Evolutionary conservation across 2,329 filamentous ascomycete species (phyloP), one percentile per base, ranked within the genome.

Genomic region (Monilinia fructicola): DNA sequence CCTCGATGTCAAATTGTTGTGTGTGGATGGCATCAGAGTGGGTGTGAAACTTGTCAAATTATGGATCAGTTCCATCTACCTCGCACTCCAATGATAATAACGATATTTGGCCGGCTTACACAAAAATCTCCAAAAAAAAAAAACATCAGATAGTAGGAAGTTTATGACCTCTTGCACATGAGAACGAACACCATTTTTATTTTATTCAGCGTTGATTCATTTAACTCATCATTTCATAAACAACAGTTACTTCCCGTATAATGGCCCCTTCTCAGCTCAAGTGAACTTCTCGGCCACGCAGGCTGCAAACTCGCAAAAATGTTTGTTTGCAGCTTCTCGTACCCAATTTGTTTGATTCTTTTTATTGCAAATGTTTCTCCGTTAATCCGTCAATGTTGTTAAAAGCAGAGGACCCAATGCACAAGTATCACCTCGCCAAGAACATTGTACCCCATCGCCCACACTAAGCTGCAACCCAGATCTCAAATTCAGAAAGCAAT

Each of bases 1-100:
- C 28, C 44, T 50, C 16, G 16, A 50, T 40, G 44, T 26, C 44
- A 61, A 38, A 6, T 23, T 35, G 46, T 38, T 40, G n/a, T 61
- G 31, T 38, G 28, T 23, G 44, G 58, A 50, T 40, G 44, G 31
- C 58, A 60, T 35, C 14, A 35, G 21, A 50, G 31, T 48, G 18
- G 56, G 44, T 48, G 42, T 26, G 50, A 46, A 61, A 42, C 35
- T 26, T 56, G 54, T 42, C 54, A 23, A n/a, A 40, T 52, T n/a
- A 42, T n/a, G 16, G 44, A 50, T 50, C 14, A 50, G n/a, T 38
- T 26, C 21, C 5, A 50, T 38, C 28, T 50, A 31, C 44, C 44
- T 46, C n/a, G n/a, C 58, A 35, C 31, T 50, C 14, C 44, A 61
- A 21, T 16, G 44, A 50, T 7, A 26, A 26, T 18, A 18, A 50